Base-by-base conservation (phyloP, 257 asterid species). In the Solanum dulcamara region DNA sequence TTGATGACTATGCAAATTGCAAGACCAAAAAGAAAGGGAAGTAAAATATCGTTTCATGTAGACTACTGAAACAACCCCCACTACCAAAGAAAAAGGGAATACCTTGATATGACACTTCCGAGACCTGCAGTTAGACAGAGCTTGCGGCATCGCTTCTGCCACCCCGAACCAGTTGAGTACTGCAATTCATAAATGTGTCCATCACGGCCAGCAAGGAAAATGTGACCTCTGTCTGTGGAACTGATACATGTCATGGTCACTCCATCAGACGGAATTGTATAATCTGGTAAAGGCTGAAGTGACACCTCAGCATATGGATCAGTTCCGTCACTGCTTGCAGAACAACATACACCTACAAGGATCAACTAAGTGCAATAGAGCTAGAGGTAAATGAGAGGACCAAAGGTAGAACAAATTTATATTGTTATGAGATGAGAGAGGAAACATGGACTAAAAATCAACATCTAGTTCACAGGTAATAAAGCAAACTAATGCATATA, bases 241-340 rank as follows among this genome's bases (percentile, higher is more conserved):
- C 96, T 88, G 85, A 97, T 93, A 89, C 99, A 95, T 80, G 97
- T 95, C 98, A 97, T 97, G 57, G 98, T 95, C 91, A 95, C 99
- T 81, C 98, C 99, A 89, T 95, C 98, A 64, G 98, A 94, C 77
- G 97, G 96, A 89, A 97, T 90, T 59, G 94, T 89, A 89, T 97
- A 97, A 84, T 97, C 99, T 64, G 97, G 96, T 86, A 97, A 90
- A 18, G 97, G 94, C 89, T 97, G 98, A 86, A 95, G 95, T 79
- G 95, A 88, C 86, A 97, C 93, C 92, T 97, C 98, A 46, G 93
- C 92, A 89, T 92, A 95, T 50, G 97, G 98, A 91, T 97, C 99
- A 59, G 93, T 91, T 86, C 93, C 98, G 83, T 92, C 96, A 83
- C 94, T 92, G 80, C 94, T 92, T 87, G 94, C 97, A 84, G 99